phyloP scores from a whole-genome alignment of 345 rosid species.

The Bruguiera sexangula region DNA sequence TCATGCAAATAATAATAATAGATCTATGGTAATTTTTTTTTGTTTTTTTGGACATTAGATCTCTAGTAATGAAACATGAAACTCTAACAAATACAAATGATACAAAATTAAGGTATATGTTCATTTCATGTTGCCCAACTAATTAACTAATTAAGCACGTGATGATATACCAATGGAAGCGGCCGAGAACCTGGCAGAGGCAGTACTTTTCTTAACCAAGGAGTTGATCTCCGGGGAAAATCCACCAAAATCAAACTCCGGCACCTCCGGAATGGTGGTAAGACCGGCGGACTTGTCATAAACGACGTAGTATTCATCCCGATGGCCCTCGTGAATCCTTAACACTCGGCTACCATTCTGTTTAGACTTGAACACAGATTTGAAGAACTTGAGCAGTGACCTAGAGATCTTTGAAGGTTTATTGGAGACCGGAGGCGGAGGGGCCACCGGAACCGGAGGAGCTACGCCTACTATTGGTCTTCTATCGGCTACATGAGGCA shows the following conservation, averaged over 20 bases:
- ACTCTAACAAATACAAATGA: not conserved
- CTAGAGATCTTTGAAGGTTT: slow-evolving; percentile 61
- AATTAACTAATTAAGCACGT: slow-evolving; percentile 27
- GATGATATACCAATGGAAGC: slow-evolving; percentile 38
- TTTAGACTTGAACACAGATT: slow-evolving; percentile 50
- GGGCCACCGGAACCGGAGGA: slow-evolving; percentile 14
- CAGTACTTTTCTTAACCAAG: slow-evolving; percentile 39
- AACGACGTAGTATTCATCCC: slow-evolving; percentile 40
- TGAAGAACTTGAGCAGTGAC: slow-evolving; percentile 51
- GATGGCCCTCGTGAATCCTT: slow-evolving; percentile 25
- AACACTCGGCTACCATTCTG: slow-evolving; percentile 22
- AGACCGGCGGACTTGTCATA: slow-evolving; percentile 67
- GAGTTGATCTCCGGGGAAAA: slow-evolving; percentile 55
- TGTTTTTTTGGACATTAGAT: no score
- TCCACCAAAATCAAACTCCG: slow-evolving; percentile 60
- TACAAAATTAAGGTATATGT: not conserved
- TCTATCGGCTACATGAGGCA: slow-evolving; percentile 47
- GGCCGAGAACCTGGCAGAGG: slow-evolving; percentile 57
- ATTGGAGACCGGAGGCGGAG: slow-evolving; percentile 23
- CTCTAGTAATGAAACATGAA: not conserved
- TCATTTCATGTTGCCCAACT: not conserved
- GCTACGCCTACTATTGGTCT: not conserved
- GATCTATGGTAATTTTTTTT: no score
- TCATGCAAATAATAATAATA: no score
- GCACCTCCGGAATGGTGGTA: slow-evolving; percentile 75